Base-by-base conservation (phyloP, 2,329 filamentous ascomycete species). In the Colletotrichum orbiculare region DNA sequence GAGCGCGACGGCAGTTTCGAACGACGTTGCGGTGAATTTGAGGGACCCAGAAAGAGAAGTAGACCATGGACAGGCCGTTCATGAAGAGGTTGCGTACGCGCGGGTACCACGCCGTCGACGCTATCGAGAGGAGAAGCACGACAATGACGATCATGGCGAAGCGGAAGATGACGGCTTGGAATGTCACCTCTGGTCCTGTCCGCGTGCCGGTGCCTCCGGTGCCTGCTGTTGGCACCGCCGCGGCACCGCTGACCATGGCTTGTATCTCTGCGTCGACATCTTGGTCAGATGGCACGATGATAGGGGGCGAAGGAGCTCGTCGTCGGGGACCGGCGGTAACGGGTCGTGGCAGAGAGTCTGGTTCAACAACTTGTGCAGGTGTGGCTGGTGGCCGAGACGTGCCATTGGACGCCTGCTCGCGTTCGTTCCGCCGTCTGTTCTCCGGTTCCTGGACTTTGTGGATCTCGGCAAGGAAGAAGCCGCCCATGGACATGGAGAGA, bases 11-110 rank as follows among this genome's bases (percentile, higher is more conserved):
- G 76, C 94, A 97, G 78, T 97, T 97, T 58, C 95, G 92, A 77
- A 92, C 88, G 57, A 91, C 84, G 75, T 99, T 99, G 67, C 96
- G 92, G 73, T 91, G 87, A 70, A 98, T 97, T 76, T 99, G 96
- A 0, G 96, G 95, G 1, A 89, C 75, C 95, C 95, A 98, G 74
- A 97, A 90, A 17, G 94, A 97, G 48, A 97, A 86, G 74, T 97
- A 97, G 57, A 86, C 69, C 71, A 95, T 88, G 2, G 87, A 84
- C 25, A 97, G 79, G 3, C 83, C 68, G 73, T 94, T 87, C 71
- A 87, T 80, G 74, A 89, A 90, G 54, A 80, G 73, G 33, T 83
- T 79, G 41, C 88, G 86, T 46, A 85, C 73, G 8, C 77, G 74
- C 1, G 84, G 81, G 55, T 87, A 85, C 87, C 88, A 91, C 2